Conservation (phyloP, 2,329 filamentous ascomycete species). For the Colletotrichum viniferum region DNA sequence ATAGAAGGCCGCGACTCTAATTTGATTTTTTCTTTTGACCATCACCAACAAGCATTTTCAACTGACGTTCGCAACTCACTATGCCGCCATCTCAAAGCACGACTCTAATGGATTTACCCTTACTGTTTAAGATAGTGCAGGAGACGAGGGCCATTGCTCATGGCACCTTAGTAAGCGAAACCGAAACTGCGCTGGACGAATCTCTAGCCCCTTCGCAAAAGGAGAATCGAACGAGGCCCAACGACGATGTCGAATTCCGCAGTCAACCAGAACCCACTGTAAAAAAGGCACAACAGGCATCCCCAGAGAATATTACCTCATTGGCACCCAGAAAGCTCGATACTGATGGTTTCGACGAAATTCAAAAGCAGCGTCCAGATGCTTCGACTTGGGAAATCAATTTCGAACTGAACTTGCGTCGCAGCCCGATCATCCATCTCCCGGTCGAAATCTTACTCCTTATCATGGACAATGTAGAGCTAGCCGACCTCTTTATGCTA, state of each 20-base stretch:
- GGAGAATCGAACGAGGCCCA: background rate
- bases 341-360: background rate
- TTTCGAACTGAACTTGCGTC: background rate
- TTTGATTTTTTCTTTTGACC: background rate
- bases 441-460: background rate
- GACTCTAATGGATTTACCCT: background rate
- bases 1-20: background rate
- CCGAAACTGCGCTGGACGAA: background rate
- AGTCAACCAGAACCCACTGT: background rate
- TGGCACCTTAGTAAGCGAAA: background rate
- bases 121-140: background rate
- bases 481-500: background rate
- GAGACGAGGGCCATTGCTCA: background rate
- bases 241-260: background rate
- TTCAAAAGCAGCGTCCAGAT: background rate
- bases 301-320: accelerated
- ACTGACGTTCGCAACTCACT: accelerated
- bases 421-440: background rate
- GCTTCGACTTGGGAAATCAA: background rate
- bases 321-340: accelerated
- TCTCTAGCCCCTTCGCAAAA: background rate
- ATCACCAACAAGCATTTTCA: background rate
- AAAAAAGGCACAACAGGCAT: background rate
- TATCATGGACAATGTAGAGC: background rate
- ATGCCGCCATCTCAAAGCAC: background rate